Conservation (phyloP, 148 eudicot genomes). For the Chenopodium formosanum region DNA sequence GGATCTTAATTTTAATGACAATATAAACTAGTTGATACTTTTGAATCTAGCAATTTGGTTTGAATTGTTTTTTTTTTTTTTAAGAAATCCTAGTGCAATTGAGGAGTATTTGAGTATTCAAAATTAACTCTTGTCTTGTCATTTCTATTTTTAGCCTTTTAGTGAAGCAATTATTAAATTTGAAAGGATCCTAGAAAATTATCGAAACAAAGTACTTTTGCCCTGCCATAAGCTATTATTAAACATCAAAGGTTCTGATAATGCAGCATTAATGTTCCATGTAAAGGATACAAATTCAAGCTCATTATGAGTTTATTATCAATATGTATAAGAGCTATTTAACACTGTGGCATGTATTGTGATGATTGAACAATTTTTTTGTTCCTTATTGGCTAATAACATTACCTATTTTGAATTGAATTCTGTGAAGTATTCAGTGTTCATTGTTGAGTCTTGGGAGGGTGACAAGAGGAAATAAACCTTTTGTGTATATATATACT, state of each 20-base stretch:
- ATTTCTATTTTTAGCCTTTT: not conserved
- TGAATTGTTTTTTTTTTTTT: not conserved
- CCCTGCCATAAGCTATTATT: not conserved
- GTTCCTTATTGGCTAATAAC: not conserved
- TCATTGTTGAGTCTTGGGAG: not conserved
- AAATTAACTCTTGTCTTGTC: not conserved
- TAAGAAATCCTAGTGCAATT: not conserved
- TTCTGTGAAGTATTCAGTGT: too few species aligned
- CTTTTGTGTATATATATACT: too few species aligned
- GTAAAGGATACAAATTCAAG: not conserved
- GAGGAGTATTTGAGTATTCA: not conserved
- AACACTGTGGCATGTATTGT: constrained; percentile 1
- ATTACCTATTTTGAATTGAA: not conserved
- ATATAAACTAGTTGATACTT: not conserved
- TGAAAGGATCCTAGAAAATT: not conserved
- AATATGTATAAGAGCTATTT: not conserved
- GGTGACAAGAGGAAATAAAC: not conserved
- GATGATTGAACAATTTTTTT: not conserved
- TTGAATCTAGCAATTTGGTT: not conserved
- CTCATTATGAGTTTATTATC: not conserved
- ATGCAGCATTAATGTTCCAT: not conserved
- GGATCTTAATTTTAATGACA: not conserved
- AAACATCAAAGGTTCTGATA: not conserved
- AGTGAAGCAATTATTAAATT: not conserved
- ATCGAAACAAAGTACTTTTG: not conserved